phyloP scores from a whole-genome alignment of 192 early-diverging fungal genomes.

The Coemansia sp. region DNA sequence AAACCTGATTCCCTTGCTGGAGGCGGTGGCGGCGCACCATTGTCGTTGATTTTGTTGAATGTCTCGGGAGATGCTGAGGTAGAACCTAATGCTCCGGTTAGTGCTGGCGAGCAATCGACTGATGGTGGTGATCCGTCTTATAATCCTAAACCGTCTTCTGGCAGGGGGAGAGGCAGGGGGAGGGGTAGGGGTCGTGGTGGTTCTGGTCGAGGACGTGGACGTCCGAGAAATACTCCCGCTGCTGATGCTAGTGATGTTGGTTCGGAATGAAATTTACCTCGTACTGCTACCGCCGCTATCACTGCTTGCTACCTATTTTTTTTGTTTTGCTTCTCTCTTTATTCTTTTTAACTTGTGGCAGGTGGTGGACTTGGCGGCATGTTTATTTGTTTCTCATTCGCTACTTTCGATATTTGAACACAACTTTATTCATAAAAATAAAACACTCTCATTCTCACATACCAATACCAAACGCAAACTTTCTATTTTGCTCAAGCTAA shows the following conservation, averaged over 20 bases:
- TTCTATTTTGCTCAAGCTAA: too few relatives aligned
- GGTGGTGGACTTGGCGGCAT: too few relatives aligned
- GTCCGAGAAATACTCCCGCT: constrained; percentile 1
- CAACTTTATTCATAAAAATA: too few relatives aligned
- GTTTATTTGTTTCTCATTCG: too few relatives aligned
- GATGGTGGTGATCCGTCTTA: constrained; percentile 25
- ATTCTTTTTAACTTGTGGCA: too few relatives aligned
- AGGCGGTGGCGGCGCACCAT: constrained; percentile 47
- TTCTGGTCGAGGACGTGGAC: constrained; percentile 18
- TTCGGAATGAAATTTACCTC: constrained; percentile 1
- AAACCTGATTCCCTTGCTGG: constrained; percentile 27
- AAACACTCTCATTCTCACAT: too few relatives aligned
- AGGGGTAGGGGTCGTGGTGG: constrained; percentile 24
- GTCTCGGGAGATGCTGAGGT: background rate
- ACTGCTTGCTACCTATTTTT: background rate
- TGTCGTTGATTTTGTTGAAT: constrained; percentile 42
- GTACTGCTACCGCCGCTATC: background rate
- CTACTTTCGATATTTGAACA: too few relatives aligned
- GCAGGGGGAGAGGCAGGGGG: constrained; percentile 28
- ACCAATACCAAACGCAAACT: too few relatives aligned
- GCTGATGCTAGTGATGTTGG: background rate
- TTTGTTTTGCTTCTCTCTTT: too few relatives aligned
- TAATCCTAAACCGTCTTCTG: constrained; percentile 3
- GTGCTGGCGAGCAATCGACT: constrained; percentile 18
- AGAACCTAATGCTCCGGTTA: constrained; percentile 4